Base-by-base conservation (phyloP, 202 grass and related monocot genomes). In the Dendrocalamus latiflorus region DNA sequence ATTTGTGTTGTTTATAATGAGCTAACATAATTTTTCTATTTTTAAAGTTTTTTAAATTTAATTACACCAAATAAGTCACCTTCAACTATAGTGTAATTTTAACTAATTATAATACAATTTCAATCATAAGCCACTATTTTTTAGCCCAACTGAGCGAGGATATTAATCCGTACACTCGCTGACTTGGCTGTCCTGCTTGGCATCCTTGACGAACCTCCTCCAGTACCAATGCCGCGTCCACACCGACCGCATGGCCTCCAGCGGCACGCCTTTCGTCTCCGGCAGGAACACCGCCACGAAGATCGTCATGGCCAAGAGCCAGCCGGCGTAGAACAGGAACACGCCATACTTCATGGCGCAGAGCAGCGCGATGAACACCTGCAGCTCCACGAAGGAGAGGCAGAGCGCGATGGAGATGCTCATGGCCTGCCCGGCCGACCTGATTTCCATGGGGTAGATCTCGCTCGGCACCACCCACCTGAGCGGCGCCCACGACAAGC, bases 371-470 rank as follows among this genome's bases (percentile, higher is more conserved):
- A 92, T 51, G 74, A 94, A 97, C 34, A 58, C 73, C 86, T 97
- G 90, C 42, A 86, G 65, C 86, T 97, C 83, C 22, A 60, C 74
- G 78, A 97, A 97, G 34, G 86, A 83, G 74, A 87, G 79, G 33
- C 83, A 85, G 20, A 97, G 84, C 51, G 78, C 78, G 21, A 92
- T 44, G 13, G 94, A 91, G 11, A 89, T 51, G 64, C 26, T 88
- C 44, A 88, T 73, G 33, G 86, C 88, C 76, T 94, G 89, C 53
- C 86, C 94, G 3, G 94, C 92, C 25, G 94, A 94, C 26, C 92
- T 70, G 44, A 97, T 63, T 68, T 97, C 92, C 71, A 97, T 75
- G 0, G 94, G 94, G 71, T 84, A 97, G 38, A 94, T 93, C 81
- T 97, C 90, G 60, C 81, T 85, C 0, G 90, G 92, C 7, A 97